Evolutionary conservation across 345 rosid genomes (phyloP).

Genomic region (Cardiospermum halicacabum): DNA sequence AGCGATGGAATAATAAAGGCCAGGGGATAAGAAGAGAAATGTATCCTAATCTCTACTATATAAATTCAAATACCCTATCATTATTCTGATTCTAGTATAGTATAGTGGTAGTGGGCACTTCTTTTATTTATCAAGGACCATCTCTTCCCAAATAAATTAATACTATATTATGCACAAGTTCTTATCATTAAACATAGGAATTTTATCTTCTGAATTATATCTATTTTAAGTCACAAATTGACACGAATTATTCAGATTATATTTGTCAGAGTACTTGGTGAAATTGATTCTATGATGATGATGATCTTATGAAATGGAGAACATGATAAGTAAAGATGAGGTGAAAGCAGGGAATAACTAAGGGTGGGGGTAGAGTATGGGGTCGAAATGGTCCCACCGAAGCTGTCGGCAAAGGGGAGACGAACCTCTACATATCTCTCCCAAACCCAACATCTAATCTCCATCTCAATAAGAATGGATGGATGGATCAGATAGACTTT

Average conservation of each 20-base stretch:
- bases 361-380: neutral
- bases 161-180: too few species aligned
- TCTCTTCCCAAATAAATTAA: too few species aligned
- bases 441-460: constrained; percentile 3
- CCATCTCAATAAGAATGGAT: too few species aligned
- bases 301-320: neutral
- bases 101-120: neutral
- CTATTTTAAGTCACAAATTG: too few species aligned
- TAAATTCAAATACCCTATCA: neutral
- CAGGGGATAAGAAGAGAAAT: too few species aligned
- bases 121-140: too few species aligned
- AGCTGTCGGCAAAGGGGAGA: constrained; percentile 50
- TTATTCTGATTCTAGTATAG: neutral
- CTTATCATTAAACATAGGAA: too few species aligned
- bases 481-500: neutral
- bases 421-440: constrained; percentile 25
- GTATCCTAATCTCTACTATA: neutral
- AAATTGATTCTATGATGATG: neutral
- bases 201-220: too few species aligned
- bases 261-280: too few species aligned
- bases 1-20: neutral
- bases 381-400: constrained; percentile 18
- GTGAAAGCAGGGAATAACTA: neutral
- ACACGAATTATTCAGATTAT: too few species aligned
- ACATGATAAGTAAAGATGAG: neutral